Evolutionary conservation across 169 alveolate genomes (phyloP), one percentile per base, ranked within the genome.

Genomic region (Toxoplasma gondii): DNA sequence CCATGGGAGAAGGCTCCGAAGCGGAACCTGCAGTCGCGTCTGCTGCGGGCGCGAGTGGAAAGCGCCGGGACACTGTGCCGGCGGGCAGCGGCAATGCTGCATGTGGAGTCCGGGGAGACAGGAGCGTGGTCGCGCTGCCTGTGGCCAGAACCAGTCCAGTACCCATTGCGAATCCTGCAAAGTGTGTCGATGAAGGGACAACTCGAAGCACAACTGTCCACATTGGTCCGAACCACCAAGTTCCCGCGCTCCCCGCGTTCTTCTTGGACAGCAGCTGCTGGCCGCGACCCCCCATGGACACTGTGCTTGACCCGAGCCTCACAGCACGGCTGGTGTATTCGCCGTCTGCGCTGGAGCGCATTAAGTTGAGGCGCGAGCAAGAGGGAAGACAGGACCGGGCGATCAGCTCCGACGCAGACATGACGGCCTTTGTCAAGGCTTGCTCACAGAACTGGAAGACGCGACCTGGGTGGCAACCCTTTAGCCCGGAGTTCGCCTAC

Each of bases 381-480:
- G 98, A 97, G 92, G 98, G 98, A 29, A 93, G 94, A 69, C 92
- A 94, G 31, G 98, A 96, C 88, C 92, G 96, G 64, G 98, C 96
- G 53, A 96, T 97, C 19, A 95, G 96, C 94, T 91, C 96, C 82
- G 98, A 97, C 94, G 97, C 95, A 49, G 98, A 97, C 80, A 96
- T 97, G 94, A 97, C 98, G 64, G 97, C 96, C 64, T 97, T 95
- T 88, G 96, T 97, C 91, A 97, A 96, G 94, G 96, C 95, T 67
- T 93, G 97, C 84, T 98, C 98, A 31, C 96, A 97, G 93, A 97
- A 92, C 95, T 97, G 98, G 98, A 97, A 97, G 94, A 96, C 94
- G 91, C 96, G 96, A 74, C 97, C 97, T 24, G 98, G 98, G 27
- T 97, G 98, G 98, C 98, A 97, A 91, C 98, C 98, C 39, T 97